phyloP scores from a whole-genome alignment of 208 protist genomes.

The Crithidia fasciculata region DNA sequence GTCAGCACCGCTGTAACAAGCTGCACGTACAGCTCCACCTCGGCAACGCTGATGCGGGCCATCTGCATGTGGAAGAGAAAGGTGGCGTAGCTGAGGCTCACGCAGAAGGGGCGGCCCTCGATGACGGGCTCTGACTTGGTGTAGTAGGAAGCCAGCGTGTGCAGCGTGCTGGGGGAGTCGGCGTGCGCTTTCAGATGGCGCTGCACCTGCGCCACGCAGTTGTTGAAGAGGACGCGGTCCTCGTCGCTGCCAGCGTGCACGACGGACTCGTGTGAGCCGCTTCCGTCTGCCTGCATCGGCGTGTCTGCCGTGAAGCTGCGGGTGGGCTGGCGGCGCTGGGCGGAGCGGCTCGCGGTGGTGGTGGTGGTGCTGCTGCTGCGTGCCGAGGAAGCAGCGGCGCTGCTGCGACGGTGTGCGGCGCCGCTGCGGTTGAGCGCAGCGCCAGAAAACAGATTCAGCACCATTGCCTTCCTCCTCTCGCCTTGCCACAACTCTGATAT shows the following conservation, averaged over 20 bases:
- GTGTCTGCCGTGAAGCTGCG: slow-evolving; percentile 4
- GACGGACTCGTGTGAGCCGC: neutral
- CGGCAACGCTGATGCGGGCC: slow-evolving; percentile 77
- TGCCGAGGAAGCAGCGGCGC: slow-evolving; percentile 6
- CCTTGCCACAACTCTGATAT: too few species aligned
- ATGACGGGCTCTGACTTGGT: slow-evolving; percentile 76
- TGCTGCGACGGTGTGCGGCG: slow-evolving; percentile 5
- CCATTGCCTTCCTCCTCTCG: slow-evolving; percentile 19
- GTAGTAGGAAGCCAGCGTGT: slow-evolving; percentile 90
- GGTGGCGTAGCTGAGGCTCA: slow-evolving; percentile 86
- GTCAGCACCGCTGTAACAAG: slow-evolving; percentile 71
- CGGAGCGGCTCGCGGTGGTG: neutral
- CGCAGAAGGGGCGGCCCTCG: slow-evolving; percentile 85
- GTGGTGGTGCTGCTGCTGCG: slow-evolving; percentile 29
- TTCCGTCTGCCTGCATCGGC: slow-evolving; percentile 8
- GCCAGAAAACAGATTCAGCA: slow-evolving; percentile 41
- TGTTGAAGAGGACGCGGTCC: slow-evolving; percentile 67
- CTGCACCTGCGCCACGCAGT: slow-evolving; percentile 86
- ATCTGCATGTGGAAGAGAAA: slow-evolving; percentile 93
- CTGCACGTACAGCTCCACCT: slow-evolving; percentile 88
- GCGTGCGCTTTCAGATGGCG: slow-evolving; percentile 75
- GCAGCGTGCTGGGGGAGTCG: slow-evolving; percentile 75
- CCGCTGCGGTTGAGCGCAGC: slow-evolving; percentile 21
- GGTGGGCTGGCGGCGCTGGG: slow-evolving; percentile 14
- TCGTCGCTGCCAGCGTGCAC: slow-evolving; percentile 35